Conservation (phyloP, 345 rosid genomes). For the Murraya paniculata region DNA sequence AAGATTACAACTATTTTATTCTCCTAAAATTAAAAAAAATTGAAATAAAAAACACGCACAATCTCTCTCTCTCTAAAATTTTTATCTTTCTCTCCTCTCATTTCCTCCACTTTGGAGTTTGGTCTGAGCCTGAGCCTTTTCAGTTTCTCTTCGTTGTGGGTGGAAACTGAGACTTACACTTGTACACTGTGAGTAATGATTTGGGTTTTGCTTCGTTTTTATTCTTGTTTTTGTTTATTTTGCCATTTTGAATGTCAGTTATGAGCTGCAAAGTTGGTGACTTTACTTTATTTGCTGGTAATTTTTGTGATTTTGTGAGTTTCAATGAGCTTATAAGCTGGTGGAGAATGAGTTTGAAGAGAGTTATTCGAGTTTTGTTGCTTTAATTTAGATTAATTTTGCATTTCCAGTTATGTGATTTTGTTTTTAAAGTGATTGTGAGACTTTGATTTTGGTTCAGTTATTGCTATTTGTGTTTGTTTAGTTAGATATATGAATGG, state of each 20-base stretch:
- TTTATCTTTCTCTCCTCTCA: conserved; percentile 30
- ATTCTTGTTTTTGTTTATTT: background rate
- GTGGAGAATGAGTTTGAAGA: background rate
- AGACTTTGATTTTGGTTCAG: conserved; percentile 18
- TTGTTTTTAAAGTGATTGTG: conserved; percentile 16
- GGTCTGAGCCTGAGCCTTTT: conserved; percentile 24
- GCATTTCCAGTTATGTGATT: conserved; percentile 6
- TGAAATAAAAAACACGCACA: background rate
- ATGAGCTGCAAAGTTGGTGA: conserved; percentile 30
- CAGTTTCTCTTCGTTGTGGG: conserved; percentile 36
- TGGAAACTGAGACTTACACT: conserved; percentile 25
- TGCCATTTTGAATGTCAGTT: conserved; percentile 2
- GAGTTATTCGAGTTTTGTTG: background rate
- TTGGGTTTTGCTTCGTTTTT: conserved; percentile 15
- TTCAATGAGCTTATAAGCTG: conserved; percentile 8
- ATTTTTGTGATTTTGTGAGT: background rate
- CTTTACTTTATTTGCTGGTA: conserved; percentile 14
- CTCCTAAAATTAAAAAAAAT: background rate
- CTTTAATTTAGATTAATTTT: conserved; percentile 6
- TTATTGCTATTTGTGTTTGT: conserved; percentile 14
- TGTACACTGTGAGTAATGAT: conserved; percentile 33
- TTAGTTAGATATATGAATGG: conserved; percentile 14
- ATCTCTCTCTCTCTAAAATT: background rate
- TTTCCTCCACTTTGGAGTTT: conserved; percentile 7
- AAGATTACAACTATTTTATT: background rate